Evolutionary conservation across 2,329 filamentous ascomycete species (phyloP), one percentile per base, ranked within the genome.

Genomic region (Cercospora berteroae): DNA sequence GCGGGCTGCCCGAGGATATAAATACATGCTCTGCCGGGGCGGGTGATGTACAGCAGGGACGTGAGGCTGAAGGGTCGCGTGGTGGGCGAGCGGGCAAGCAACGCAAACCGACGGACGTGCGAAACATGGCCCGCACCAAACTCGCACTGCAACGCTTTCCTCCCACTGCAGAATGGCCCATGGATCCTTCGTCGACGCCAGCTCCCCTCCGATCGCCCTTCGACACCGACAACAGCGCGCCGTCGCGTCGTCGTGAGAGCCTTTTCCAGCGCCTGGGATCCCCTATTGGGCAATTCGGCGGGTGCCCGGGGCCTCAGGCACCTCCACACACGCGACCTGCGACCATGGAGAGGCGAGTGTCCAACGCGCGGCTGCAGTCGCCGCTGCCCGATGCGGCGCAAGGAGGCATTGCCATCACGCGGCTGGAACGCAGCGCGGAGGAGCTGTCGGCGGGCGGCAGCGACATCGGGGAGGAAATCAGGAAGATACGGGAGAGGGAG

Each of bases 391-490:
- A 65, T 52, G 25, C 57, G 48, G 39, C 62, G 57, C 57, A 58
- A 20, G 65, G 65, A 10, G 33, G 42, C 33, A 50, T 44, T 18
- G 93, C 90, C 80, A 88, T 94, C 69, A 88, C 89, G 71, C 87
- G 89, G 60, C 86, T 94, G 69, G 91, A 94, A 79, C 88, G 90
- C 71, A 89, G 88, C 10, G 91, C 91, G 59, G 90, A 93, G 79
- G 86, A 88, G 71, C 83, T 94, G 78, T 91, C 89, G 81, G 66
- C 69, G 31, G 89, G 88, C 65, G 84, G 84, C 57, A 91, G 89
- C 69, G 92, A 91, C 69, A 90, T 93, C 75, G 90, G 90, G 74
- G 87, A 91, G 81, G 90, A 91, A 72, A 94, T 93, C 73, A 86
- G 90, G 67, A 87, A 90, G 74, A 83, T 92, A 71, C 88, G 92